Base-by-base conservation (phyloP, 768 basidiomycete genomes). In the Mycena rebaudengoi region DNA sequence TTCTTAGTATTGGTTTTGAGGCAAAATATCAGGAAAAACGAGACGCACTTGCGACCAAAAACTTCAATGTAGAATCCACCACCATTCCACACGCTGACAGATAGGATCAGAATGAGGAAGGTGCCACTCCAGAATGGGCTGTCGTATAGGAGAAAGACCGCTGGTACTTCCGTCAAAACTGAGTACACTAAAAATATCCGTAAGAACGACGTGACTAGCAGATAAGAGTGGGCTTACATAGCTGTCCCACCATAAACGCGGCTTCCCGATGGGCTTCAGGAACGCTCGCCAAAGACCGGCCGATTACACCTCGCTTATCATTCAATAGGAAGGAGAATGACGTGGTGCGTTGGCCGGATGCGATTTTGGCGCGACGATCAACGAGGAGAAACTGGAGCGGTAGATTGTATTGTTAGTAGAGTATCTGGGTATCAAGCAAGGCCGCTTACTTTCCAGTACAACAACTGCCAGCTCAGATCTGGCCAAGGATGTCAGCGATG, bases 41-140 rank as follows among this genome's bases (percentile, higher is more conserved):
- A 57, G 11, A 86, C 94, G 69, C 66, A 96, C 96, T 98, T 97
- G 79, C 96, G 88, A 28, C 96, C 96, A 73, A 97, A 98, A 20
- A 98, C 96, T 75, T 98, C 96, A 55, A 98, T 96, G 75, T 98
- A 98, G 82, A 90, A 98, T 2, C 93, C 94, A 23, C 92, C 95
- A 11, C 96, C 96, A 73, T 98, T 99, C 96, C 96, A 99, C 0
- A 92, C 95, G 62, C 92, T 92, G 44, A 95, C 93, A 16, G 86
- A 81, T 71, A 98, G 94, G 43, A 98, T 91, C 66, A 86, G 67
- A 37, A 96, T 78, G 23, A 98, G 77, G 79, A 95, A 98, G 2
- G 83, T 75, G 18, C 85, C 87, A 68, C 93, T 95, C 87, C 91
- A 93, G 59, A 84, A 79, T 4, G 91, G 78, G 69, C 89, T 93